Base-by-base conservation (phyloP, 2,329 filamentous ascomycete genomes). In the Blumeriella jaapii region DNA sequence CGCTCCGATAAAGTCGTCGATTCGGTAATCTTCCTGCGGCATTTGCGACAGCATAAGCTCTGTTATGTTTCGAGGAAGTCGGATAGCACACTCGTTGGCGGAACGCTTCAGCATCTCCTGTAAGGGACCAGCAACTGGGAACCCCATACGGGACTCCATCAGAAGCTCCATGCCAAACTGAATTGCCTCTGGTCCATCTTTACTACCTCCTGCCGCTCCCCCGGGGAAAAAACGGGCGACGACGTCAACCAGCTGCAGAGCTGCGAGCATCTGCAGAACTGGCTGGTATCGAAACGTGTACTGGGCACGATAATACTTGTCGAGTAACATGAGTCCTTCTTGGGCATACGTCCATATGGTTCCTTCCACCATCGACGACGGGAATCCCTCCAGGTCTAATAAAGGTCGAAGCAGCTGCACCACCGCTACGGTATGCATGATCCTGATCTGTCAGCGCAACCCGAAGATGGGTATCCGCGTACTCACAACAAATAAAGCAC, bases 401-500 rank as follows among this genome's bases (percentile, higher is more conserved):
- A 57, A 24, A 5, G 53, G 53, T n/a, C 46, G 50, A 8, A 57
- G 47, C 4, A 57, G 44, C 10, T 55, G 51, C 6, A 55, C 39
- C 6, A 56, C 40, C 1, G 53, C 38, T 14, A 38, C 50, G 6
- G 43, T 44, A 35, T 54, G 56, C 13, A 57, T 40, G 25, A 57
- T 55, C 13, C 55, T 57, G 29, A 13, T 30, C 25, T 22, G 20
- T 52, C 25, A 55, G 47, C 29, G 29, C 10, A 30, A 17, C 10
- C 8, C 4, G 10, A 5, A 7, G 5, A n/a, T 6, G 8, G 20
- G 3, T 13, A 7, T 26, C 18, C 13, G 11, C n/a, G 31, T 7
- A 45, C 55, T 39, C 48, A 58, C 55, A 55, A 37, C 14, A 58
- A 40, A 26, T 47, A 55, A 8, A 57, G 34, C 9, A 55, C 46